Evolutionary conservation across 768 basidiomycete genomes (phyloP), one percentile per base, ranked within the genome.

Genomic region (Coprinopsis cinerea): DNA sequence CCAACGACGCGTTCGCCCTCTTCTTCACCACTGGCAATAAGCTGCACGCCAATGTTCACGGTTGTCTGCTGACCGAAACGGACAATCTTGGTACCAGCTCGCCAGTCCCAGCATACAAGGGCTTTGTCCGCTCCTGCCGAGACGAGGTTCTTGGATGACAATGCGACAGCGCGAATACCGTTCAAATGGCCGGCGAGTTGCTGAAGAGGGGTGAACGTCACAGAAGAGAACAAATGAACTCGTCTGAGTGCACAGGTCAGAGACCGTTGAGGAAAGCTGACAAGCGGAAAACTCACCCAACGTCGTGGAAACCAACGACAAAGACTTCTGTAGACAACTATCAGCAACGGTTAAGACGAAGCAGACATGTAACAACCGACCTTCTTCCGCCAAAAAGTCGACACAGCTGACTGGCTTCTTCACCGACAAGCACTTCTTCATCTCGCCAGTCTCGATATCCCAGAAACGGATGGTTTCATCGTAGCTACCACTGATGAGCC

Each of bases 51-150:
- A 44, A 92, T 88, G 59, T 90, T 92, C 56, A 92, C 79, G 5
- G 90, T 94, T 9, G 90, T 94, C 68, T 93, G 91, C 62, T 95
- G 92, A 1, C 92, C 92, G 57, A 93, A 94, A 15, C 90, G 73
- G 30, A 92, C 87, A 42, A 92, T 85, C 72, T 94, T 95, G 10
- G 81, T 83, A 11, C 92, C 92, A 0, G 85, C 76, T 3, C 91
- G 78, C 89, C 88, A 91, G 65, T 92, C 88, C 89, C 88, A 93
- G 57, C 87, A 89, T 13, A 94, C 91, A 69, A 61, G 84, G 63
- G 66, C 92, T 73, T 78, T 79, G 50, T 79, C 77, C 3, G 74
- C 76, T n/a, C 83, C 88, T 0, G 92, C 92, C 1, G 88, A 91
- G 24, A 94, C 90, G 14, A 93, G 81, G 55, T 89, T 88, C 60